Conservation (phyloP, 495 filamentous ascomycete genomes). For the Delitschia confertaspora region DNA sequence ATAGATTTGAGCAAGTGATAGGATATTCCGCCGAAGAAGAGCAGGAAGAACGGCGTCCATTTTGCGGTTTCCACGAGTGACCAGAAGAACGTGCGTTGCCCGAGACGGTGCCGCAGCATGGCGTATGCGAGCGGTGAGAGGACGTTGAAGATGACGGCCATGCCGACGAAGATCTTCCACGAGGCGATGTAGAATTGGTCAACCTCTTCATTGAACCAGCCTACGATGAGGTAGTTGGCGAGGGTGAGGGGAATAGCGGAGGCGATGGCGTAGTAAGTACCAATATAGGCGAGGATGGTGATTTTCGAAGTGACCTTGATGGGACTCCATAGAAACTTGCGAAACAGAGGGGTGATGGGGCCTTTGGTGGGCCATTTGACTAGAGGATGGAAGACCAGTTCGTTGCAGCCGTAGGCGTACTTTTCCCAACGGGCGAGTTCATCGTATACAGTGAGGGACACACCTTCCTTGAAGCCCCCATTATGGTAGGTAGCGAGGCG, state of each 20-base stretch:
- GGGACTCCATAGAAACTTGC: constrained; percentile 24
- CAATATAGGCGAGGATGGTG: constrained; percentile 32
- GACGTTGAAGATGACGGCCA: constrained; percentile 63
- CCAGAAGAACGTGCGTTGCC: constrained; percentile 41
- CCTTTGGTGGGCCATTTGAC: constrained; percentile 20
- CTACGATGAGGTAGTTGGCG: constrained; percentile 37
- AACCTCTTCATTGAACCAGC: constrained; percentile 63
- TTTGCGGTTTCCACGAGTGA: constrained; percentile 60
- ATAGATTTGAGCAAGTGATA: constrained; percentile 61
- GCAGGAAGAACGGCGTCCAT: constrained; percentile 58
- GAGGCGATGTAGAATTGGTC: constrained; percentile 70
- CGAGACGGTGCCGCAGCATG: constrained; percentile 59
- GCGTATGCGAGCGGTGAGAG: constrained; percentile 57
- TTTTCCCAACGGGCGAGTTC: constrained; percentile 73
- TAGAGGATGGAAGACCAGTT: constrained; percentile 65
- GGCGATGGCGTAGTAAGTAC: constrained; percentile 37
- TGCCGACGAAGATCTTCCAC: constrained; percentile 69
- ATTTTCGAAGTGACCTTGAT: constrained; percentile 30
- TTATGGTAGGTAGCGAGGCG: constrained; percentile 63
- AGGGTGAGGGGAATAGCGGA: constrained; percentile 35
- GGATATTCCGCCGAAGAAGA: constrained; percentile 63
- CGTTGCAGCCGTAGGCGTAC: constrained; percentile 73
- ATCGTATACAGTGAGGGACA: constrained; percentile 70
- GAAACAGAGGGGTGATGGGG: constrained; percentile 28
- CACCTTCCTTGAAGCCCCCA: constrained; percentile 70